Conservation (phyloP, 345 rosid genomes). For the Cardamine resedifolia region DNA sequence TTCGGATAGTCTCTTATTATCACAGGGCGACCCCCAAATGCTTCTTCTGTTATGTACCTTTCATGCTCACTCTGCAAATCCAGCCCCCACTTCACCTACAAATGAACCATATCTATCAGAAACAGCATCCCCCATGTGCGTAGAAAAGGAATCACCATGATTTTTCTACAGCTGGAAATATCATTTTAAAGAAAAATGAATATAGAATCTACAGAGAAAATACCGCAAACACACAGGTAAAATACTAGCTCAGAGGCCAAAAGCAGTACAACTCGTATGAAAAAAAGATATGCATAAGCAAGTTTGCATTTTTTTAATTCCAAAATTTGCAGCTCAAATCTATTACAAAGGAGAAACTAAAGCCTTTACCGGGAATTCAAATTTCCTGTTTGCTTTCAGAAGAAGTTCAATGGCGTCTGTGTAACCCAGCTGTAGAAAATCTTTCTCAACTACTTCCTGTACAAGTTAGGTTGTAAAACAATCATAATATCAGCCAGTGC, state of each 20-base stretch:
- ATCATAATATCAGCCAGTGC: slow-evolving; percentile 12
- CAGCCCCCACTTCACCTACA: slow-evolving; percentile 92
- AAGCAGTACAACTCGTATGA: background rate
- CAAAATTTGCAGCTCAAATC: background rate
- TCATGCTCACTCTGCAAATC: slow-evolving; percentile 99
- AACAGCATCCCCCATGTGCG: background rate
- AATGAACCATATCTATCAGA: slow-evolving; percentile 10
- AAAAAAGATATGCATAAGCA: background rate
- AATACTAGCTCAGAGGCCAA: background rate
- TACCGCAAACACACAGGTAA: background rate
- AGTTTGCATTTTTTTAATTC: background rate
- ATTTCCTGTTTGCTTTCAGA: slow-evolving; percentile 71
- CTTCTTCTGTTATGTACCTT: slow-evolving; percentile 90
- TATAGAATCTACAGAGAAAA: background rate
- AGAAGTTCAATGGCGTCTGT: slow-evolving; percentile 91
- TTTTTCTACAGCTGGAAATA: background rate
- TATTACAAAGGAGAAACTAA: slow-evolving; percentile 1
- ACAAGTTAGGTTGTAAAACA: background rate
- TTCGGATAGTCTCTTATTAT: slow-evolving; percentile 95
- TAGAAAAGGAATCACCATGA: background rate
- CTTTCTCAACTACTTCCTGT: slow-evolving; percentile 87
- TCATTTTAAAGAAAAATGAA: background rate
- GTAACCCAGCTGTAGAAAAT: slow-evolving; percentile 83
- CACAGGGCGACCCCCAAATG: slow-evolving; percentile 82
- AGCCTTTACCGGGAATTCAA: slow-evolving; percentile 79